These are phyloP conservation scores for Leptographium wingfieldii DNA, from an alignment of 2,329 filamentous ascomycete genomes.

Conservation along the genomic window DNA sequence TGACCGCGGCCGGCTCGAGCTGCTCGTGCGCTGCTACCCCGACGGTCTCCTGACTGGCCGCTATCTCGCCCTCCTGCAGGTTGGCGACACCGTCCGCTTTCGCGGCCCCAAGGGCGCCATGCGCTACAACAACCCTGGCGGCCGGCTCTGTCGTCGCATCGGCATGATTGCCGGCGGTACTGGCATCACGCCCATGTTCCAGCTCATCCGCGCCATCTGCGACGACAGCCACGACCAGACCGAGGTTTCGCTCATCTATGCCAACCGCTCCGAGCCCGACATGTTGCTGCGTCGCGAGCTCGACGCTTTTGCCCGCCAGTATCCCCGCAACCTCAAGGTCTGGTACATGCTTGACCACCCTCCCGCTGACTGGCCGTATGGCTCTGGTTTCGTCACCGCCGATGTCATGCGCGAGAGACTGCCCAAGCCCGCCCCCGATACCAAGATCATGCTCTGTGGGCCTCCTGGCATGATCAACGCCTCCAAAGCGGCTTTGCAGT, in stretches of 20 bases:
- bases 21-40: constrained; percentile 39
- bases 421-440: constrained; percentile 29
- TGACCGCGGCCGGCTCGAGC: constrained; percentile 34
- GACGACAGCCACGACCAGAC: constrained; percentile 42
- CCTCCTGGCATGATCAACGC: constrained; percentile 48
- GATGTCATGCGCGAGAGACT: constrained; percentile 36
- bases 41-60: constrained; percentile 35
- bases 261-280: constrained; percentile 44
- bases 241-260: constrained; percentile 43
- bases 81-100: constrained; percentile 37
- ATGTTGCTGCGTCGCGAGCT: constrained; percentile 46
- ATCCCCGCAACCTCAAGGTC: constrained; percentile 40
- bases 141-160: constrained; percentile 28
- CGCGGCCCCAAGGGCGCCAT: constrained; percentile 45
- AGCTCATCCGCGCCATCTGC: constrained; percentile 17
- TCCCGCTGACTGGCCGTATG: constrained; percentile 32
- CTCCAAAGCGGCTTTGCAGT: constrained; percentile 35
- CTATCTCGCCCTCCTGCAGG: constrained; percentile 32
- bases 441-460: constrained; percentile 46
- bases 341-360: constrained; percentile 41
- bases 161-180: constrained; percentile 43
- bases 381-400: constrained; percentile 36
- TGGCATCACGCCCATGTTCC: constrained; percentile 21
- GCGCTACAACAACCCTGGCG: constrained; percentile 26
- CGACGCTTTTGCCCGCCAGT: constrained; percentile 36